Percentiles rank a stretch among this genome's conserved stretches.
phyloP scores from a whole-genome alignment of 2,329 filamentous ascomycete genomes.

The Tolypocladium inflatum region DNA sequence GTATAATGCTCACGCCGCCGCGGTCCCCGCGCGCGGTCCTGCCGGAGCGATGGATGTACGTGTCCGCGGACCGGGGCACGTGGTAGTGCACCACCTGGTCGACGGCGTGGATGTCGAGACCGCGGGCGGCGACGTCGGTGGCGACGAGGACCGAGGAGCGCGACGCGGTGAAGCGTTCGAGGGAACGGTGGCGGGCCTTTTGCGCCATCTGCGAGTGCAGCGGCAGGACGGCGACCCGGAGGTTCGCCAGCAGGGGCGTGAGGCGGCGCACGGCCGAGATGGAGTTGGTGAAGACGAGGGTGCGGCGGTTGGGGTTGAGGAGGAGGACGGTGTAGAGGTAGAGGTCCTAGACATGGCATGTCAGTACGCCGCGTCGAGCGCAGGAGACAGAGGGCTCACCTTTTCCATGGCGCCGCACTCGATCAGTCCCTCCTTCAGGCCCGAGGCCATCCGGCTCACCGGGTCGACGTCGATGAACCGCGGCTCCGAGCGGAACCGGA shows the following conservation, averaged over 20 bases:
- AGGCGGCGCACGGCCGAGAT: constrained; percentile 86
- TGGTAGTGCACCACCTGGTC: constrained; percentile 93
- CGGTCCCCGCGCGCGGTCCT: constrained; percentile 79
- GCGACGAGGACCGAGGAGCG: constrained; percentile 69
- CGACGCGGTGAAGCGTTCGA: constrained; percentile 75
- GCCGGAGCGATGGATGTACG: constrained; percentile 91
- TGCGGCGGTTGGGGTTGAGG: constrained; percentile 70
- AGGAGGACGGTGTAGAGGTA: constrained; percentile 85
- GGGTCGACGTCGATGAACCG: constrained; percentile 92
- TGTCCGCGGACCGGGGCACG: constrained; percentile 80
- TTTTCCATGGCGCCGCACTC: constrained; percentile 94
- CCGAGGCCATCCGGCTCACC: constrained; percentile 75
- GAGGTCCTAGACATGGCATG: constrained; percentile 52
- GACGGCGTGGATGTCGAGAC: constrained; percentile 85
- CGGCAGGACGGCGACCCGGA: constrained; percentile 65
- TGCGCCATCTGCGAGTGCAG: constrained; percentile 94
- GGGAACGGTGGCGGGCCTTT: constrained; percentile 84
- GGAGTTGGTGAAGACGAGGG: constrained; percentile 90
- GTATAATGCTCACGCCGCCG: constrained; percentile 71
- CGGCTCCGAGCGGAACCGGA: constrained; percentile 79
- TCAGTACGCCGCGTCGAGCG: constrained; percentile 8
- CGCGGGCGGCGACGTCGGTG: constrained; percentile 87
- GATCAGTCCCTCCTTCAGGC: constrained; percentile 79
- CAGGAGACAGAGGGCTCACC: constrained; percentile 30
- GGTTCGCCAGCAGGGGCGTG: constrained; percentile 72